Evolutionary conservation across 257 asterid species (phyloP), one percentile per base, ranked within the genome.

Genomic region (Agastache rugosa): DNA sequence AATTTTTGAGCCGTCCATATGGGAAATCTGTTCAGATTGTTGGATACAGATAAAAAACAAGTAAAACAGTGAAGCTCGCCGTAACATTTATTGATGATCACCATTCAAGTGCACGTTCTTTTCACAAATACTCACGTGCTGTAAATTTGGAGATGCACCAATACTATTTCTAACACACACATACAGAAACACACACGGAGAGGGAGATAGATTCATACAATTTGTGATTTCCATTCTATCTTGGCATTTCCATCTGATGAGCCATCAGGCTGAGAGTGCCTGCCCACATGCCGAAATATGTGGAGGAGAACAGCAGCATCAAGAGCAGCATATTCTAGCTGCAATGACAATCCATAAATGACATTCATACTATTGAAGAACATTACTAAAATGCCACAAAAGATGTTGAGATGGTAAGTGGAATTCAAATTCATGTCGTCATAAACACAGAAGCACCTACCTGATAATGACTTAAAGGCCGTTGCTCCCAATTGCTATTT

Each of bases 311-410:
- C 97, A 82, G 84, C 97, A 78, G 98, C 98, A 85, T 94, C 98
- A 45, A 94, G 93, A 79, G 98, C 98, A 75, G 97, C 97, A 79
- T 94, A 94, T 74, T 94, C 98, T 54, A 94, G 83, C 98, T 93
- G 91, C 86, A 75, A 11, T 48, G 44, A 63, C 72, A 66, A 70
- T 45, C 8, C 48, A 54, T 31, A 74, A 73, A 76, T 66, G 73
- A n/a, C n/a, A n/a, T n/a, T n/a, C n/a, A n/a, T n/a, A n/a, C n/a
- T n/a, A n/a, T 60, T 19, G 25, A 62, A n/a, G 27, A 77, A 11
- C 39, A 53, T 39, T 67, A 51, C 51, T 37, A 44, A 65, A 61
- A 55, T 51, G 67, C 11, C 6, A 11, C 29, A 4, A 69, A 16
- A 35, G 3, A 25, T 47, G 25, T 48, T 17, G 66, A 50, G 19